Percentiles rank a stretch among this genome's conserved stretches.
Conservation (phyloP, 345 rosid genomes). For the Populus deltoides region DNA sequence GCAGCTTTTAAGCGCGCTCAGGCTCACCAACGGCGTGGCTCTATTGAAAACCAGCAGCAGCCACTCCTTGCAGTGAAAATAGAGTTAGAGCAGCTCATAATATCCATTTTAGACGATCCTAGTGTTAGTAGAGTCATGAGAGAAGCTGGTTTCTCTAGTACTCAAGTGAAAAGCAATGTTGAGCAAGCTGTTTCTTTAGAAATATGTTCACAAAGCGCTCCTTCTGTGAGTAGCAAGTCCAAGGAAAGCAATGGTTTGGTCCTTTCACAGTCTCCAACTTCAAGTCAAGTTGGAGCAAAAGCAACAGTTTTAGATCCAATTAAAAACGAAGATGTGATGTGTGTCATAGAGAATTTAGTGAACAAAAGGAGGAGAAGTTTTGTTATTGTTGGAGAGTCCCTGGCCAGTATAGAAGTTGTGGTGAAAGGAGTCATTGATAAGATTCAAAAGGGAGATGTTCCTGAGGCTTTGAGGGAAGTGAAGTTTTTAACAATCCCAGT, state of each 20-base stretch:
- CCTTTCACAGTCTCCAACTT: slow-evolving; percentile 28
- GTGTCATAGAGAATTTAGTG: slow-evolving; percentile 54
- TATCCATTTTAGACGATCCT: slow-evolving; percentile 79
- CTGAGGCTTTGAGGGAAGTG: slow-evolving; percentile 49
- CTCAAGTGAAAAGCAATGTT: slow-evolving; percentile 41
- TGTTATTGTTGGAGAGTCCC: slow-evolving; percentile 75
- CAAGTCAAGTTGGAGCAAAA: slow-evolving; percentile 19
- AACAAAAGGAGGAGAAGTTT: slow-evolving; percentile 43
- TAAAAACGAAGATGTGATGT: slow-evolving; percentile 58
- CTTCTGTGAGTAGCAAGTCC: slow-evolving; percentile 34
- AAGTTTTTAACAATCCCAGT: slow-evolving; percentile 52
- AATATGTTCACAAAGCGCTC: slow-evolving; percentile 16
- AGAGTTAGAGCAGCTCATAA: slow-evolving; percentile 62
- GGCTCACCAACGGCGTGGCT: slow-evolving; percentile 74
- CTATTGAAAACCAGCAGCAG: slow-evolving; percentile 66
- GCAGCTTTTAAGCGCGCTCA: slow-evolving; percentile 79
- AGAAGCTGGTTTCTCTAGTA: slow-evolving; percentile 45
- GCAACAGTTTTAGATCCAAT: slow-evolving; percentile 29
- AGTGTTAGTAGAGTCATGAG: slow-evolving; percentile 56
- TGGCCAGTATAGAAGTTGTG: slow-evolving; percentile 49
- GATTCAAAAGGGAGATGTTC: slow-evolving; percentile 56
- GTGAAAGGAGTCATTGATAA: slow-evolving; percentile 60
- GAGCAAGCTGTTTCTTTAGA: slow-evolving; percentile 33
- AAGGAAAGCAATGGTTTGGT: slow-evolving; percentile 35
- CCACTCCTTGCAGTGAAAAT: slow-evolving; percentile 61